Base-by-base conservation (phyloP, 139 green algal species). In the Desmodesmus armatus region DNA sequence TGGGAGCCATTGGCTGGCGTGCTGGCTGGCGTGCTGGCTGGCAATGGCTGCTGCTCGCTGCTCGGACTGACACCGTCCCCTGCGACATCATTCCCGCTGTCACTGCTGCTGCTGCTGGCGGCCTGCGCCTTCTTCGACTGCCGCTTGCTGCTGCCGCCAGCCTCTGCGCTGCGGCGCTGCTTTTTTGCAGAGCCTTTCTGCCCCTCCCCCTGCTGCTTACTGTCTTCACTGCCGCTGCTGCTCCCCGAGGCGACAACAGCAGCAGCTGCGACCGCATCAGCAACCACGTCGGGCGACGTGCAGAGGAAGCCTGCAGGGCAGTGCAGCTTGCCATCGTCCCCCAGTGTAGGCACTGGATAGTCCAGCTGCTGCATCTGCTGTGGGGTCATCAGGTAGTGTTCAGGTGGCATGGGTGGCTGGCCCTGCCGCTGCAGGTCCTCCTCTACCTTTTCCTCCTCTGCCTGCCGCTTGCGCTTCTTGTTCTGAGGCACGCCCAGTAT, bases 261-360 rank as follows among this genome's bases (percentile, higher is more conserved):
- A 35, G 60, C 37, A 35, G 70, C 37, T 55, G 33, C 35, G 19
- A 23, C 70, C 37, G 3, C 1, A n/a, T n/a, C n/a, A n/a, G n/a
- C n/a, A n/a, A n/a, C n/a, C n/a, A n/a, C n/a, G n/a, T n/a, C n/a
- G n/a, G n/a, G n/a, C n/a, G n/a, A n/a, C n/a, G n/a, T n/a, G n/a
- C n/a, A 78, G 0, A 87, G 40, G 43, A 85, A 90, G 29, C 81
- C 88, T 40, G 79, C 27, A 33, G 90, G 88, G 63, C 84, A 90
- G 39, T 77, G 47, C 41, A 86, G 31, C 44, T 40, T 13, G 3
- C 84, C 82, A 29, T 69, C 71, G 53, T 85, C 70, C 19, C 84
- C 82, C 1, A 89, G 39, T 7, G 37, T 70, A 15, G 93, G 89
- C 55, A 96, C 67, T 1, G 90, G 89, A 85, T 92, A 96, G n/a